A percentile compares a stretch with the other conserved stretches of the same genome.
Conservation (phyloP, 805 yeast genomes). For the Metschnikowia gelsemii region DNA sequence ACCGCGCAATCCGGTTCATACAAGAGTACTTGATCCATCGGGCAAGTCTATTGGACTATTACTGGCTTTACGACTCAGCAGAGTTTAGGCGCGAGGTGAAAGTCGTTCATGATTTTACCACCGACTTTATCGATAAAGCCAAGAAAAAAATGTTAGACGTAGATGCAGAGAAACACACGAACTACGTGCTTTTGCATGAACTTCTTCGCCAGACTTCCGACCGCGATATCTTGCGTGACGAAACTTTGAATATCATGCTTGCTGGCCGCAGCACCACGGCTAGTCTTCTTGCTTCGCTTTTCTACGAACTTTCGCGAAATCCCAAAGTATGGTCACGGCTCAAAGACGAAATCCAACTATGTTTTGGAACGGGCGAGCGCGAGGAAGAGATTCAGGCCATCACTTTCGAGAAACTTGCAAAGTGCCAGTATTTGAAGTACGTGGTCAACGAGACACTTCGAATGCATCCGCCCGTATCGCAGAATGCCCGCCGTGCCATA, state of each 20-base stretch:
- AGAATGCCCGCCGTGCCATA: slow-evolving; percentile 44
- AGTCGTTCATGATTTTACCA: slow-evolving; percentile 15
- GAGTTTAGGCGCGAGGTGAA: slow-evolving; percentile 8
- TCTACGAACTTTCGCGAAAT: slow-evolving; percentile 34
- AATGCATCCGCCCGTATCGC: slow-evolving; percentile 52
- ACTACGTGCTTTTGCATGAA: slow-evolving; percentile 16
- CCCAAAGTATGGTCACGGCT: slow-evolving; percentile 31
- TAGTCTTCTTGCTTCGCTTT: slow-evolving; percentile 29
- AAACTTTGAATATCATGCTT: slow-evolving; percentile 17
- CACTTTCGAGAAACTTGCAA: slow-evolving; percentile 48
- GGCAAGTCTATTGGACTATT: slow-evolving; percentile 8
- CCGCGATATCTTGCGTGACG: slow-evolving; percentile 16
- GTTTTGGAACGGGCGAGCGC: slow-evolving; percentile 21
- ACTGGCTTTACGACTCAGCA: slow-evolving; percentile 12
- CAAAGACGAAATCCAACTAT: slow-evolving; percentile 26
- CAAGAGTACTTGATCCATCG: slow-evolving; percentile 10
- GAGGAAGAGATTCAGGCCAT: slow-evolving; percentile 31
- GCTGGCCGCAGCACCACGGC: slow-evolving; percentile 42
- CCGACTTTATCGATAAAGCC: slow-evolving; percentile 9
- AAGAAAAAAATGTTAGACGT: slow-evolving; percentile 2
- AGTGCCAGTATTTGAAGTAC: slow-evolving; percentile 43
- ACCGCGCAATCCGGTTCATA: slow-evolving; percentile 6
- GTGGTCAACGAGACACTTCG: slow-evolving; percentile 50
- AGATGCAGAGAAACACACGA: not conserved
- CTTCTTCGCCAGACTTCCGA: slow-evolving; percentile 12